These are phyloP conservation scores for Cryptococcus sp. DNA, from an alignment of 1,284 basidiomycete genomes.

Conservation along the genomic window DNA sequence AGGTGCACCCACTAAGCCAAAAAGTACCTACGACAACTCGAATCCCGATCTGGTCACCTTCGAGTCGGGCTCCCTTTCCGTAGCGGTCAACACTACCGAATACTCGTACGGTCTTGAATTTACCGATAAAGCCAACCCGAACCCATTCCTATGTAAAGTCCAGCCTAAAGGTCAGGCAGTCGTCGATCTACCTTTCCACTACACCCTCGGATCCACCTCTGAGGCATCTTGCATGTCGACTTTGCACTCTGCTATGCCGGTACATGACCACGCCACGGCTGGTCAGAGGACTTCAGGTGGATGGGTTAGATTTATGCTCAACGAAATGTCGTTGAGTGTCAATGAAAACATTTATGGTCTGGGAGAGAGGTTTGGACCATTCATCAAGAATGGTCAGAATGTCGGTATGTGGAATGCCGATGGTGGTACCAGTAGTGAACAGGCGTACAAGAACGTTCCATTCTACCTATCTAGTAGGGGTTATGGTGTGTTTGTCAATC, in stretches of 20 bases:
- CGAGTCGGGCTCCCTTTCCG: slow-evolving; percentile 37
- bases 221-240: slow-evolving; percentile 59
- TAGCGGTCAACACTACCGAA: slow-evolving; percentile 28
- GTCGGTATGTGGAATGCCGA: slow-evolving; percentile 65
- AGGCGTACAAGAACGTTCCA: slow-evolving; percentile 57
- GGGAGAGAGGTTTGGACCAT: slow-evolving; percentile 63
- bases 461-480: slow-evolving; percentile 53
- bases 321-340: slow-evolving; percentile 64
- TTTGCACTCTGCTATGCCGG: slow-evolving; percentile 42
- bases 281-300: slow-evolving; percentile 9
- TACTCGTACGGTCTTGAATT: slow-evolving; percentile 52
- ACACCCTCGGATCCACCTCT: slow-evolving; percentile 59
- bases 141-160: slow-evolving; percentile 34
- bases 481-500: slow-evolving; percentile 71
- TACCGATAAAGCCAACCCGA: slow-evolving; percentile 9
- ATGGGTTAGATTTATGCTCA: slow-evolving; percentile 55
- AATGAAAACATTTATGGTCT: slow-evolving; percentile 69
- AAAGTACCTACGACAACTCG: neutral
- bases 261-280: slow-evolving; percentile 7
- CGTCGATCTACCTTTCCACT: slow-evolving; percentile 61
- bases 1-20: slow-evolving; percentile 36
- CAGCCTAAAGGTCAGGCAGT: slow-evolving; percentile 61
- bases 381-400: slow-evolving; percentile 66
- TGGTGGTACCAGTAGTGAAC: slow-evolving; percentile 56
- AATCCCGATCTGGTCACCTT: slow-evolving; percentile 21